Conservation (phyloP, 768 basidiomycete species). For the Lactarius hengduanensis region DNA sequence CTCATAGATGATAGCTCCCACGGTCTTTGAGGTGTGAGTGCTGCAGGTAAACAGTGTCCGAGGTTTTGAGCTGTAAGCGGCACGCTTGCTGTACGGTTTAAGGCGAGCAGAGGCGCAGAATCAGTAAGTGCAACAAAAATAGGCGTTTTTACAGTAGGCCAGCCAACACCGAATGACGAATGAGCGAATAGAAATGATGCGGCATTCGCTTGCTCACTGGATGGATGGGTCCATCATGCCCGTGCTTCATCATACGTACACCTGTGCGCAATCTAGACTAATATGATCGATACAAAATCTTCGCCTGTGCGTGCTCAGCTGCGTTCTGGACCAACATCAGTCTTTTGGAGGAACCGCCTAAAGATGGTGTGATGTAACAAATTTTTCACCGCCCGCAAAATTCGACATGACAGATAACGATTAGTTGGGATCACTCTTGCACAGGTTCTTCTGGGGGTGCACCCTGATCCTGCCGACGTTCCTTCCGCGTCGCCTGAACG, state of each 20-base stretch:
- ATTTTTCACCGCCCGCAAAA: constrained; percentile 2
- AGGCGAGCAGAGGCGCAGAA: too few relatives aligned
- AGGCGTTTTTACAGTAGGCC: too few relatives aligned
- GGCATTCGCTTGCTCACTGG: neutral
- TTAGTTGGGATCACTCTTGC: constrained; percentile 30
- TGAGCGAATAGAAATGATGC: too few relatives aligned
- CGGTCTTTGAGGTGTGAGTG: too few relatives aligned
- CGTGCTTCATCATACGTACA: neutral
- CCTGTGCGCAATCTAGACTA: constrained; percentile 7
- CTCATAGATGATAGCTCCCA: too few relatives aligned
- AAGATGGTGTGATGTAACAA: neutral
- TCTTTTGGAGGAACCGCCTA: neutral
- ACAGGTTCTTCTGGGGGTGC: constrained; percentile 59
- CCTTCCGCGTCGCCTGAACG: constrained; percentile 83
- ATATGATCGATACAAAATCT: neutral
- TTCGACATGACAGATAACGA: neutral
- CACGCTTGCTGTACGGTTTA: too few relatives aligned
- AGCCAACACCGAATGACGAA: too few relatives aligned
- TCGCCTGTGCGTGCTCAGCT: neutral
- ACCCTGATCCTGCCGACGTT: constrained; percentile 53
- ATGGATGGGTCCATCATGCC: neutral
- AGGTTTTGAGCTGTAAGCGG: too few relatives aligned
- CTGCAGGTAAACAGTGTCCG: too few relatives aligned
- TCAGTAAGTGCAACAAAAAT: too few relatives aligned
- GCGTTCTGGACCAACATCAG: neutral